phyloP scores from a whole-genome alignment of 805 yeast species.

The Teunomyces aglyptinius region DNA sequence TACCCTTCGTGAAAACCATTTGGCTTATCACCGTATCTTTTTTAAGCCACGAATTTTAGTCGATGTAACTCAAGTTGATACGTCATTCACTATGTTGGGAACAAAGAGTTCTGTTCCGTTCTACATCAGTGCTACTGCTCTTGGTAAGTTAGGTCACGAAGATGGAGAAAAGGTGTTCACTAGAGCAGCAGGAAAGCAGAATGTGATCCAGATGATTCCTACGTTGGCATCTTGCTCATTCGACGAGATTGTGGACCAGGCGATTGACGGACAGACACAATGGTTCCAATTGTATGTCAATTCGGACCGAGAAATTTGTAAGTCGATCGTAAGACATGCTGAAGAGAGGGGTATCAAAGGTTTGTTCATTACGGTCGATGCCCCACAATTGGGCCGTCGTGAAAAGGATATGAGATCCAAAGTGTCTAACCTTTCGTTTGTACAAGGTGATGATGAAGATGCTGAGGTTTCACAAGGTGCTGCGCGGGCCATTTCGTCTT shows the following conservation, averaged over 20 bases:
- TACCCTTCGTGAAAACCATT: slow-evolving; percentile 84
- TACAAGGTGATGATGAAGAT: slow-evolving; percentile 29
- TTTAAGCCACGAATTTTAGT: slow-evolving; percentile 83
- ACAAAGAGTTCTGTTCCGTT: slow-evolving; percentile 69
- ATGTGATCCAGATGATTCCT: slow-evolving; percentile 83
- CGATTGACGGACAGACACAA: slow-evolving; percentile 47
- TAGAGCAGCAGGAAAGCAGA: slow-evolving; percentile 71
- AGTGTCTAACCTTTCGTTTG: slow-evolving; percentile 22
- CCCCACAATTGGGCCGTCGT: slow-evolving; percentile 53
- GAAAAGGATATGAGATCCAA: slow-evolving; percentile 47
- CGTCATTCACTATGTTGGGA: slow-evolving; percentile 76
- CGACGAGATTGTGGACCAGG: slow-evolving; percentile 78
- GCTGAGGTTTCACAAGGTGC: slow-evolving; percentile 25
- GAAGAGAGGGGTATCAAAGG: slow-evolving; percentile 44
- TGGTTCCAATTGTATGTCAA: slow-evolving; percentile 53
- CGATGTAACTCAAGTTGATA: slow-evolving; percentile 73
- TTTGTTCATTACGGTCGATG: slow-evolving; percentile 54
- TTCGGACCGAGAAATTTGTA: slow-evolving; percentile 31
- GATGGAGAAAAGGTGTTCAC: slow-evolving; percentile 91
- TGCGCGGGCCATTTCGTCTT: slow-evolving; percentile 34
- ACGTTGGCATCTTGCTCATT: slow-evolving; percentile 86
- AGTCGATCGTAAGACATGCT: slow-evolving; percentile 33
- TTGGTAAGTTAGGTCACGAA: slow-evolving; percentile 87
- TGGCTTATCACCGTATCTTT: slow-evolving; percentile 82
- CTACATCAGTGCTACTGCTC: slow-evolving; percentile 88